Base-by-base conservation (phyloP, 768 basidiomycete species). In the Boletus barrowsii region DNA sequence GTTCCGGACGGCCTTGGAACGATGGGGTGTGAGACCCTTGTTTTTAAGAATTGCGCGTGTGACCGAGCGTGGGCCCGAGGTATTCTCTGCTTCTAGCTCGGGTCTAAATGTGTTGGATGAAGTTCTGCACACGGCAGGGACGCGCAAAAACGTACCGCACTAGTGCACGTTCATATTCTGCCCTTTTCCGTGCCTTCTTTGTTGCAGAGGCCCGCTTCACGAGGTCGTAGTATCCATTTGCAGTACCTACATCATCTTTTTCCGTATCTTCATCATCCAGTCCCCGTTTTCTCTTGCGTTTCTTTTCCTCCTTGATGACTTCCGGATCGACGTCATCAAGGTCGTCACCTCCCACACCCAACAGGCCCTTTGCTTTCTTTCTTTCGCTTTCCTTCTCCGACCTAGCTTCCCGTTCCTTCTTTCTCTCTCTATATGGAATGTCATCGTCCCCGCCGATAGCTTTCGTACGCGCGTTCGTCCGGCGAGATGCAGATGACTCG, bases 401-500 rank as follows among this genome's bases (percentile, higher is more conserved):
- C 47, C 82, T 77, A 30, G 73, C 73, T 53, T 88, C 84, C 58
- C 75, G 79, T 55, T 83, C 82, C 67, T 81, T 86, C 72, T 77
- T 79, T 46, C 87, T 76, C 64, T 92, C 89, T 42, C 84, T 80
- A 64, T 95, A 92, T 17, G 97, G 97, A 44, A 98, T 78, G 65
- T 99, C 97, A 63, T 98, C 96, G 67, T 99, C 97, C 17, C 97
- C 97, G 30, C 90, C 88, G 49, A 84, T 68, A 5, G 88, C 83
- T 24, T 79, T 80, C 57, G 74, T 79, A 53, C 90, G 78, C 7
- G 92, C 93, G 29, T 82, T 83, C 52, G 84, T 82, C 50, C 95
- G 80, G 55, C 89, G 78, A 11, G 87, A 83, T 49, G 84, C 81
- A 7, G 91, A 82, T 53, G 86, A 85, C 66, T 91, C 91, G 63